phyloP scores from a whole-genome alignment of 768 basidiomycete genomes.

The Galerina sulciceps region DNA sequence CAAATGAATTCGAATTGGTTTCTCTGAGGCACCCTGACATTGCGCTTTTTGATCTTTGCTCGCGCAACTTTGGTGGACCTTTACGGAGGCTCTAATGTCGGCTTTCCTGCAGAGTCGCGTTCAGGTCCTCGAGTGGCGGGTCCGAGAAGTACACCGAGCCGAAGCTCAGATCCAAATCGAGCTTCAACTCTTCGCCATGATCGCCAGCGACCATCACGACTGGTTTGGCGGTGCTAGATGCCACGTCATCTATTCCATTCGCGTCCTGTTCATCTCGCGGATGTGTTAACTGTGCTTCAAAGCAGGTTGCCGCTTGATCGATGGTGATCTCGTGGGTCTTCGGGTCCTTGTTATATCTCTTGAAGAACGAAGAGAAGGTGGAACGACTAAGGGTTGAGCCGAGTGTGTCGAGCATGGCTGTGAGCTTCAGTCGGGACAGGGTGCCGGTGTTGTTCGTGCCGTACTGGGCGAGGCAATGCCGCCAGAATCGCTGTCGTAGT shows the following conservation, averaged over 20 bases:
- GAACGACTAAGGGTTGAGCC: slow-evolving; percentile 85
- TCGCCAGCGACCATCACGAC: no score
- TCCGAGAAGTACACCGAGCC: slow-evolving; percentile 58
- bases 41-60: no score
- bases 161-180: no score
- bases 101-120: no score
- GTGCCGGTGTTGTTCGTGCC: slow-evolving; percentile 81
- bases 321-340: slow-evolving; percentile 73
- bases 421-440: slow-evolving; percentile 84
- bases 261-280: slow-evolving; percentile 75
- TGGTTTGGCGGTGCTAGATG: slow-evolving; percentile 18
- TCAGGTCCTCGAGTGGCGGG: slow-evolving; percentile 44
- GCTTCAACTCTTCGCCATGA: no score
- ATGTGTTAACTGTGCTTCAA: slow-evolving; percentile 83
- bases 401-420: slow-evolving; percentile 95
- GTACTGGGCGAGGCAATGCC: no score
- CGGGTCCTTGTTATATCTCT: slow-evolving; percentile 63
- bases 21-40: no score
- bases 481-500: no score
- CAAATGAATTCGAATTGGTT: no score
- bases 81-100: no score
- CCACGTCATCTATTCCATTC: slow-evolving; percentile 49
- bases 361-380: slow-evolving; percentile 86
- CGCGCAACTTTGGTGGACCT: no score
- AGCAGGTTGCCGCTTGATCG: slow-evolving; percentile 79